A percentile compares a stretch with the other conserved stretches of the same genome.
phyloP scores from a whole-genome alignment of 768 basidiomycete genomes.

The Glaciozyma martinii region DNA sequence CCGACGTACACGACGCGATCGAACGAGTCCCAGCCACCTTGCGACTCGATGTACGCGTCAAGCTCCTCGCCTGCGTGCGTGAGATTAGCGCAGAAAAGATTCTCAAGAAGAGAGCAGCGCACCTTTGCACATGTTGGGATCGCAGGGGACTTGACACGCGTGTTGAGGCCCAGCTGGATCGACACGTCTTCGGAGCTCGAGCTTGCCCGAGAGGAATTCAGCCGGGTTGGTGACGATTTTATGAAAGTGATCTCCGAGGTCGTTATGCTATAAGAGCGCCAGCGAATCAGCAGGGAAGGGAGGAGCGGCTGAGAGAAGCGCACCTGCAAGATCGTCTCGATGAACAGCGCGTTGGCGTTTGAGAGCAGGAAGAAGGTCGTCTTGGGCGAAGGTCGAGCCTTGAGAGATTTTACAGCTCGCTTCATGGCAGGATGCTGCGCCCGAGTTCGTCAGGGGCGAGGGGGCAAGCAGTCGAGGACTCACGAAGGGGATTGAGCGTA shows the following conservation, averaged over 20 bases:
- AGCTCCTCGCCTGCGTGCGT: conserved; percentile 74
- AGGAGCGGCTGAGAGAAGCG: conserved; percentile 2
- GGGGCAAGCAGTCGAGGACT: conserved; percentile 36
- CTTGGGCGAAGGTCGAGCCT: conserved; percentile 49
- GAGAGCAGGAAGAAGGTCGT: conserved; percentile 80
- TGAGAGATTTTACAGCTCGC: conserved; percentile 68
- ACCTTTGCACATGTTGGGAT: conserved; percentile 98
- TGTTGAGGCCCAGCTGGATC: conserved; percentile 72
- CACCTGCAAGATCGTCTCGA: conserved; percentile 78
- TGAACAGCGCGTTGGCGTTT: conserved; percentile 87
- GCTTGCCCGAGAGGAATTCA: conserved; percentile 63
- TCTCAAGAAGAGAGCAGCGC: conserved; percentile 3
- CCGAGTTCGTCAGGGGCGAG: neutral
- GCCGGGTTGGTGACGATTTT: conserved; percentile 91
- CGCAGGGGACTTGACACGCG: conserved; percentile 74
- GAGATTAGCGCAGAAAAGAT: no score
- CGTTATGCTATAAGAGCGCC: conserved; percentile 53
- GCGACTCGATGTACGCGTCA: conserved; percentile 61
- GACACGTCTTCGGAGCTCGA: conserved; percentile 66
- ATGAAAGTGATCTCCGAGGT: conserved; percentile 60
- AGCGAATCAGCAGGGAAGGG: neutral
- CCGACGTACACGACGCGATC: conserved; percentile 83
- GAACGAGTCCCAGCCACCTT: conserved; percentile 49
- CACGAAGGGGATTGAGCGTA: conserved; percentile 79
- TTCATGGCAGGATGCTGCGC: conserved; percentile 90